Evolutionary conservation across 495 filamentous ascomycete genomes (phyloP), one percentile per base, ranked within the genome.

Genomic region (Aspergillus nanangensis): DNA sequence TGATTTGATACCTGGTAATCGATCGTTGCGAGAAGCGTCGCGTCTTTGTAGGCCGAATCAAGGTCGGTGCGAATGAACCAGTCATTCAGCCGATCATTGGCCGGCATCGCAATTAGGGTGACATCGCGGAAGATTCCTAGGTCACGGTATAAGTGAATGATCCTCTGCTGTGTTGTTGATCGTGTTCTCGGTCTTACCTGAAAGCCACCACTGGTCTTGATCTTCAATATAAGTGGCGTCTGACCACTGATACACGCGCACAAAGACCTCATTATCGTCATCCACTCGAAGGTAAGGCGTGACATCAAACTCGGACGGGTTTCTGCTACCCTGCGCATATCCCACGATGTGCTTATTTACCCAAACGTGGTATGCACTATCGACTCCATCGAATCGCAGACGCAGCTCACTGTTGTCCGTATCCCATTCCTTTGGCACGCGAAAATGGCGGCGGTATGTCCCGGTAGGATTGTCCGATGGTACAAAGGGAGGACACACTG

Each of bases 101-200:
- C 55, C 1, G 77, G 77, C 35, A 86, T 78, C 0, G 65, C 68
- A 32, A 86, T 52, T 17, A 87, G 70, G 17, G 71, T 69, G 5
- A 88, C 83, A 47, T 87, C 83, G 2, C 84, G 75, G 50, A 82
- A 88, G 39, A 88, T 88, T 8, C 84, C 83, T 57, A 21, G 31
- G n/a, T n/a, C n/a, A n/a, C n/a, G n/a, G n/a, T n/a, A n/a, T n/a
- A n/a, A n/a, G 5, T 15, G 4, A 34, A 8, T 44, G 13, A 44
- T 15, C 5, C 20, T 45, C 27, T 9, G 20, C n/a, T n/a, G n/a
- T n/a, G n/a, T n/a, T n/a, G 7, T 29, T 29, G 25, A 29, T 7
- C 11, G 7, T 11, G 11, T 29, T 29, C 25, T 11, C 11, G 25
- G 25, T 5, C 39, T 5, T 48, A 75, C 72, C 73, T 5, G 75